phyloP scores from a whole-genome alignment of 2,329 filamentous ascomycete species.

The Microcyclosporella mali region DNA sequence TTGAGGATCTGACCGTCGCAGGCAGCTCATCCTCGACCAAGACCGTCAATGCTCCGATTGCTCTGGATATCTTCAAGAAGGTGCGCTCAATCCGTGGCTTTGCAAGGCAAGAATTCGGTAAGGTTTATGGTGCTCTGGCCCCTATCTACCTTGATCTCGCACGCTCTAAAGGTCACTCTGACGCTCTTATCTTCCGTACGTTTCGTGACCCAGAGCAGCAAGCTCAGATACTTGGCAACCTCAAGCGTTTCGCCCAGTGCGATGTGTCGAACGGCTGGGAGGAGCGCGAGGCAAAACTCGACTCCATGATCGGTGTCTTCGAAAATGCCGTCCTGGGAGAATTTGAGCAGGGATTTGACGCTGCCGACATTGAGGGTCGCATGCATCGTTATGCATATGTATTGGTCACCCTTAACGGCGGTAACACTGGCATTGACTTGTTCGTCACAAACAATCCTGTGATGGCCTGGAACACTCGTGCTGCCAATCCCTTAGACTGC shows the following conservation, averaged over 20 bases:
- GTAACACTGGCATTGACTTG: slow-evolving; percentile 68
- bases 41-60: slow-evolving; percentile 53
- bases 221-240: slow-evolving; percentile 78
- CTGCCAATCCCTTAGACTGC: slow-evolving; percentile 74
- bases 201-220: slow-evolving; percentile 86
- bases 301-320: slow-evolving; percentile 71
- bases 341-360: slow-evolving; percentile 87
- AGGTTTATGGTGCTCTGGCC: slow-evolving; percentile 77
- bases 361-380: slow-evolving; percentile 76
- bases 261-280: slow-evolving; percentile 73
- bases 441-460: slow-evolving; percentile 83
- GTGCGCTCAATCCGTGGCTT: slow-evolving; percentile 74
- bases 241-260: slow-evolving; percentile 70
- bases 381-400: slow-evolving; percentile 90
- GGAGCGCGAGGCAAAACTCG: slow-evolving; percentile 64
- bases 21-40: slow-evolving; percentile 12
- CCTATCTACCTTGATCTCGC: slow-evolving; percentile 84
- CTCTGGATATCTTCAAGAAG: slow-evolving; percentile 63
- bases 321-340: slow-evolving; percentile 85
- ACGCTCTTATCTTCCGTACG: slow-evolving; percentile 77
- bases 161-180: slow-evolving; percentile 63
- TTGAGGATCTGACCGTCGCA: slow-evolving; percentile 66
- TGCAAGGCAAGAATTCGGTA: slow-evolving; percentile 85
- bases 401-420: slow-evolving; percentile 73
- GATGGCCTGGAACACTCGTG: slow-evolving; percentile 64